These are phyloP conservation scores for Spinellus fusiger DNA, from an alignment of 192 early-diverging fungal species.

Conservation along the genomic window DNA sequence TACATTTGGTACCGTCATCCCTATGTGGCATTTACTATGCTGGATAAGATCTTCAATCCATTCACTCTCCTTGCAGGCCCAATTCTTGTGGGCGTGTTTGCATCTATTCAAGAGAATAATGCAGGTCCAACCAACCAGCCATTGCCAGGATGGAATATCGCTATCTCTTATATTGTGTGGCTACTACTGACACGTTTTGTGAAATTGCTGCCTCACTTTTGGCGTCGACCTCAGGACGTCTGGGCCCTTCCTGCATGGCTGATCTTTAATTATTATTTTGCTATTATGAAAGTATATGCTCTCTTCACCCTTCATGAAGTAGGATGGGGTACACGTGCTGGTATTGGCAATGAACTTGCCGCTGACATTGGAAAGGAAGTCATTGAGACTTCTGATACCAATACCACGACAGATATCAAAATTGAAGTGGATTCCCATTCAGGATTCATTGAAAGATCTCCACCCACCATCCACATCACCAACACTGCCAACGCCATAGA, in stretches of 20 bases:
- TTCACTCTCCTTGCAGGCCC: constrained; percentile 64
- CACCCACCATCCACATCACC: too few species aligned
- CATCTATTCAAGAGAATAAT: constrained; percentile 31
- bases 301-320: constrained; percentile 66
- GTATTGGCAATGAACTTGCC: constrained; percentile 30
- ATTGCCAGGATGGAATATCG: constrained; percentile 56
- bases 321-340: constrained; percentile 64
- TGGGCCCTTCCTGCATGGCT: constrained; percentile 58
- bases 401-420: constrained; percentile 20
- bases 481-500: too few species aligned
- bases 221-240: constrained; percentile 57
- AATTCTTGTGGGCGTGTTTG: constrained; percentile 49
- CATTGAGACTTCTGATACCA: background rate
- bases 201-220: constrained; percentile 62
- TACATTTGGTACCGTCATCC: constrained; percentile 61
- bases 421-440: constrained; percentile 14
- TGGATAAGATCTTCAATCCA: constrained; percentile 73
- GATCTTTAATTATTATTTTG: constrained; percentile 69
- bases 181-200: constrained; percentile 56
- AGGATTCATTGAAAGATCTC: background rate
- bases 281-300: constrained; percentile 63
- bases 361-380: constrained; percentile 23
- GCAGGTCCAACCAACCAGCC: constrained; percentile 17
- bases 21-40: constrained; percentile 68
- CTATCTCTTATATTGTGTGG: constrained; percentile 56